Evolutionary conservation across 2,329 filamentous ascomycete genomes (phyloP), one percentile per base, ranked within the genome.

Genomic region (Nectriaceae sp.): DNA sequence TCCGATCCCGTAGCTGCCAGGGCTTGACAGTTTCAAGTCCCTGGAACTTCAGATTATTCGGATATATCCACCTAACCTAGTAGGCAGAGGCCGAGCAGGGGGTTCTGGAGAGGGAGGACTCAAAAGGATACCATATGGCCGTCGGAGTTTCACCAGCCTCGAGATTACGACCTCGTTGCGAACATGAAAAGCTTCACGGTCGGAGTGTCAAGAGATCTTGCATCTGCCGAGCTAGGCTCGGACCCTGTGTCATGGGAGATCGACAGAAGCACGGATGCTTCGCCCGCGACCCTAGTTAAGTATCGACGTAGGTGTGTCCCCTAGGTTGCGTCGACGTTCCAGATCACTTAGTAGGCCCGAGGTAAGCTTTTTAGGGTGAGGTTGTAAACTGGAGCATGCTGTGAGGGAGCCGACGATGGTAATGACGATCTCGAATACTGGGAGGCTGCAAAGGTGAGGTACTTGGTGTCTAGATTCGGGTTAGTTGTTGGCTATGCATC

Each of bases 181-280:
- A 8, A 15, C 26, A 31, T 8, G 8, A 15, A 8, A 15, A 31
- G 26, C 26, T 8, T 8, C 26, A 31, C 8, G 26, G 26, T 8
- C 26, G 8, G 8, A 31, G 33, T 6, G 33, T 37, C 33, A 37
- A 44, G 40, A 38, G 48, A 51, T 56, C 49, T 50, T 37, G 53
- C 53, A 55, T 49, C 44, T 56, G 52, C 52, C 54, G 58, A 56
- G 26, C 41, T 52, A 46, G 21, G 20, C 19, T 24, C 22, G 41
- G 26, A 20, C 21, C 52, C 19, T 47, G 47, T 54, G 21, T 35
- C 42, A 43, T 56, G 54, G 47, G 44, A 52, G 57, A 60, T 60
- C 57, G 53, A 56, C 57, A 38, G 41, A 41, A 18, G 37, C 11
- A 42, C 24, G 35, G 22, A 22, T 11, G 22, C 20, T 21, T 31